Evolutionary conservation across 805 yeast genomes (phyloP).

Genomic region (Clavispora vitiphila): DNA sequence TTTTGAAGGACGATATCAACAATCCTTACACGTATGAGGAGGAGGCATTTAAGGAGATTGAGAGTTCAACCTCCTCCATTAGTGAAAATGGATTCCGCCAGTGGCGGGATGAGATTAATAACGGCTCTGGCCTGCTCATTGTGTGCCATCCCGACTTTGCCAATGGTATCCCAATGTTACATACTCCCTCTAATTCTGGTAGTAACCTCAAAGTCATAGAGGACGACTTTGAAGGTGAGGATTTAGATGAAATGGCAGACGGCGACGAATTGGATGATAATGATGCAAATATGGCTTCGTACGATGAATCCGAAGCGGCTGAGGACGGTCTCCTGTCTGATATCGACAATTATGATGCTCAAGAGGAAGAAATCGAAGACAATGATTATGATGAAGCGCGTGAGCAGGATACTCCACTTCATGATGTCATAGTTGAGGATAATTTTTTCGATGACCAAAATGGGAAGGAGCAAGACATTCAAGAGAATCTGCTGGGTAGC

Average conservation of each 20-base stretch:
- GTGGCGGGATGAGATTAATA: background rate
- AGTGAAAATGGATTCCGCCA: background rate
- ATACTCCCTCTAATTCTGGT: conserved; percentile 1
- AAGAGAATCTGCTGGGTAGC: background rate
- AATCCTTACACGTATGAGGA: conserved; percentile 59
- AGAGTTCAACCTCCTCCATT: conserved; percentile 7
- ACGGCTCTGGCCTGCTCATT: background rate
- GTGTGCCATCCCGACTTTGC: conserved; percentile 13
- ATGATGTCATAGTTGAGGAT: conserved; percentile 1
- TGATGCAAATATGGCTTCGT: conserved; percentile 14
- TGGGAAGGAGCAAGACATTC: conserved; percentile 2
- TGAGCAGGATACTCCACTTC: background rate
- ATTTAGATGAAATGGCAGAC: conserved; percentile 5
- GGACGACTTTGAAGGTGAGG: conserved; percentile 15
- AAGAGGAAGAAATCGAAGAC: conserved; percentile 1
- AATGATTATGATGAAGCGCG: conserved; percentile 4
- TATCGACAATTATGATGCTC: conserved; percentile 11
- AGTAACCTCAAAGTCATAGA: conserved; percentile 7
- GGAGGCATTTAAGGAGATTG: conserved; percentile 48
- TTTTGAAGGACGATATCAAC: conserved; percentile 62
- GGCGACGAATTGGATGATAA: conserved; percentile 4
- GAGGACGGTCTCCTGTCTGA: conserved; percentile 7
- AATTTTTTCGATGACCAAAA: conserved; percentile 1
- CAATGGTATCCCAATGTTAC: conserved; percentile 5
- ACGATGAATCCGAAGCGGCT: conserved; percentile 14